Percentiles rank a stretch among this genome's conserved stretches.
phyloP scores from a whole-genome alignment of 2,329 filamentous ascomycete genomes.

The Ascochyta koolunga region DNA sequence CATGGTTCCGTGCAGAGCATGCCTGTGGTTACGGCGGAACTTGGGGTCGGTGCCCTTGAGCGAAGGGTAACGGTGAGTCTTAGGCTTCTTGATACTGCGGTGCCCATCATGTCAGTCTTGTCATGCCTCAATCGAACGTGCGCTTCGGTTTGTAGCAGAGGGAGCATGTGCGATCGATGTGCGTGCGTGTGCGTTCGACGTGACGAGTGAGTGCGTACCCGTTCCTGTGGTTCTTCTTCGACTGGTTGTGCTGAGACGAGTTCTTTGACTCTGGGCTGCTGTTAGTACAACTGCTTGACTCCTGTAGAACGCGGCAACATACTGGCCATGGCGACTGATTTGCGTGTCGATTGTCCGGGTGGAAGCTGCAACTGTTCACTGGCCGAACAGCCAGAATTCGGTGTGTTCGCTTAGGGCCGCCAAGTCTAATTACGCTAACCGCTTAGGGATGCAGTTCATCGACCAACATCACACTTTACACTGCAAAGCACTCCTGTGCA shows the following conservation, averaged over 20 bases:
- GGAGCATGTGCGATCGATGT: background rate
- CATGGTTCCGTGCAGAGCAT: slow-evolving; percentile 98
- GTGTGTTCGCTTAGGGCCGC: slow-evolving; percentile 2
- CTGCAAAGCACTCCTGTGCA: background rate
- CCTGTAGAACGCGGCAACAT: slow-evolving; percentile 50
- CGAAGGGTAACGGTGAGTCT: slow-evolving; percentile 98
- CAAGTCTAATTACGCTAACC: background rate
- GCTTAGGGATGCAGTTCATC: too few species aligned
- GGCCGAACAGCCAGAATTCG: slow-evolving; percentile 15
- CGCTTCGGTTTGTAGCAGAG: background rate
- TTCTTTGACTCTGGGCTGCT: slow-evolving; percentile 89
- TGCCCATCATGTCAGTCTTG: slow-evolving; percentile 27
- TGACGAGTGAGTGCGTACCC: slow-evolving; percentile 68
- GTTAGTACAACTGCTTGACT: slow-evolving; percentile 19
- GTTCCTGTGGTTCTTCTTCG: slow-evolving; percentile 98
- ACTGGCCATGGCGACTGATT: slow-evolving; percentile 71
- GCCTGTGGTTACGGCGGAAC: slow-evolving; percentile 99
- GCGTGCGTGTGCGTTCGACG: slow-evolving; percentile 19
- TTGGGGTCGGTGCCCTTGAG: slow-evolving; percentile 99
- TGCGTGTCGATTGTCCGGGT: slow-evolving; percentile 41
- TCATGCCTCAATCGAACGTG: slow-evolving; percentile 9
- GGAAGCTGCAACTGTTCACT: slow-evolving; percentile 20
- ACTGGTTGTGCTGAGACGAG: slow-evolving; percentile 99
- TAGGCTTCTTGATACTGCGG: slow-evolving; percentile 98
- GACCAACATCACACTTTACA: background rate